Evolutionary conservation across 306 rosid genomes (phyloP).

Genomic region (Gastrolobium villosum): DNA sequence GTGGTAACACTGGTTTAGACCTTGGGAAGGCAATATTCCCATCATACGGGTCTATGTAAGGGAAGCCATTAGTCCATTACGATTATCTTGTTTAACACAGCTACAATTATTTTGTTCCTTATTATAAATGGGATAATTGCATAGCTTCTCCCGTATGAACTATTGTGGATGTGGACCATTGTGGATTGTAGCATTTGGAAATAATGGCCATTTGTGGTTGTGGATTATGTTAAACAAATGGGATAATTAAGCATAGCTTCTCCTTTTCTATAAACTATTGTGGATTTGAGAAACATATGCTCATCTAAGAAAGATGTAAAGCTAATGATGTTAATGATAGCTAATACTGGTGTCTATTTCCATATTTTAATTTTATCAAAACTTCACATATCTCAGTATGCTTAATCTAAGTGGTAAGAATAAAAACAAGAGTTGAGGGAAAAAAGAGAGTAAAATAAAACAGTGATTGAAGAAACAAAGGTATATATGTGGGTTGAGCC

Average conservation of each 20-base stretch:
- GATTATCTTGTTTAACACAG: neutral
- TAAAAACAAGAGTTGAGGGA: no score
- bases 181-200: neutral
- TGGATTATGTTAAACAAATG: neutral
- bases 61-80: neutral
- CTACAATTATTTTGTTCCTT: neutral
- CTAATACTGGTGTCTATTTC: neutral
- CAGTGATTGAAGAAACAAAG: no score
- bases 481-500: no score
- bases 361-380: no score
- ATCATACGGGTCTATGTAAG: neutral
- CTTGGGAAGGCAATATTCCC: neutral
- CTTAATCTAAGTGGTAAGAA: no score
- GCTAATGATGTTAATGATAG: slow-evolving; percentile 1
- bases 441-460: no score
- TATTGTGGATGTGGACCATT: neutral
- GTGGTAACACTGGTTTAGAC: neutral
- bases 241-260: neutral
- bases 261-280: neutral
- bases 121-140: no score
- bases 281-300: slow-evolving; percentile 24
- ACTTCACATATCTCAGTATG: no score
- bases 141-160: no score
- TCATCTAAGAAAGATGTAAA: neutral
- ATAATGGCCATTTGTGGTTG: neutral